phyloP scores from a whole-genome alignment of 768 basidiomycete genomes.

The Calvatia gigantea region DNA sequence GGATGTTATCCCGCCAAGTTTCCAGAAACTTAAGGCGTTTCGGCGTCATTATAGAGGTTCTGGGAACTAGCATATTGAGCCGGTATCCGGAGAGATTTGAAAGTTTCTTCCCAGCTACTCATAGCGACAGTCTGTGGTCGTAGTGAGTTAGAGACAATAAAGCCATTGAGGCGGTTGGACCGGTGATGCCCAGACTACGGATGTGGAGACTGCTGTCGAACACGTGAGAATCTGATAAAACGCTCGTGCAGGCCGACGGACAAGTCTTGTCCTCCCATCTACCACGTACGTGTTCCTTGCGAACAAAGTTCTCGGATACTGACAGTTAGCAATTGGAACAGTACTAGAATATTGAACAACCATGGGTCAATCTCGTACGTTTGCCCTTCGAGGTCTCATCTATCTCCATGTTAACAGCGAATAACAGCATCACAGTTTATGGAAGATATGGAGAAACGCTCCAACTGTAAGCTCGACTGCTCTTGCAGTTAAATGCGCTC shows the following conservation, averaged over 20 bases:
- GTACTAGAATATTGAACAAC: neutral
- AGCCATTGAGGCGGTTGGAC: neutral
- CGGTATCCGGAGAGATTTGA: neutral
- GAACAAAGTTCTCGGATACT: neutral
- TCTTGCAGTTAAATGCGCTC: neutral
- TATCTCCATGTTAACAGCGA: neutral
- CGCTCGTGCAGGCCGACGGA: neutral
- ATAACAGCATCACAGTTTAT: constrained; percentile 84
- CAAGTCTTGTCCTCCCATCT: neutral
- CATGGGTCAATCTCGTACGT: constrained; percentile 13
- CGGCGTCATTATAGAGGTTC: neutral
- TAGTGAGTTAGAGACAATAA: neutral
- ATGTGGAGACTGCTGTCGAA: neutral
- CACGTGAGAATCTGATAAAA: constrained; percentile 13
- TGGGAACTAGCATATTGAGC: neutral
- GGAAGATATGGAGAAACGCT: constrained; percentile 95
- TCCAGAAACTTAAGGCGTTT: neutral
- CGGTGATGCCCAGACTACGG: neutral
- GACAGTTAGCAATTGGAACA: neutral
- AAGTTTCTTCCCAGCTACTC: neutral
- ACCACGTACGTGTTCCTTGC: neutral
- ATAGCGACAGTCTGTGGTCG: neutral
- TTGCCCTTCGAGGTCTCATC: neutral
- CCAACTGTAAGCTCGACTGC: constrained; percentile 82
- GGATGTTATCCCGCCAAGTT: neutral